Percentiles rank a stretch among this genome's conserved stretches.
These are phyloP conservation scores for Ilex asprella DNA, from an alignment of 257 asterid species.

Conservation along the genomic window DNA sequence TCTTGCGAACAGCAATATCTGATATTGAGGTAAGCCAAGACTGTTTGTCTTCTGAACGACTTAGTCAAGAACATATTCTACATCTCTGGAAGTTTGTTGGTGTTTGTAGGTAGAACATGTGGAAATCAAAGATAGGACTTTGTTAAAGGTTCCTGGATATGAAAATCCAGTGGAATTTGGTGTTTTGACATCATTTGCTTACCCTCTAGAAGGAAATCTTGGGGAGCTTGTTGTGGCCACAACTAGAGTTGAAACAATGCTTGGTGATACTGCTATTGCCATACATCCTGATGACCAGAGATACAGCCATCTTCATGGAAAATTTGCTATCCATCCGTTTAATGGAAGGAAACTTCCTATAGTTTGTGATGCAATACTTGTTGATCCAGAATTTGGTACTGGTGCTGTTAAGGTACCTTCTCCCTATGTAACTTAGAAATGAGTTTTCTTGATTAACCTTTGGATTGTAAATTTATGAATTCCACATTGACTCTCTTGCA, in stretches of 20 bases:
- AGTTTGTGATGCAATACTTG: constrained; percentile 78
- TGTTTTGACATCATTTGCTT: constrained; percentile 88
- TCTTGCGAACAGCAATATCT: constrained; percentile 87
- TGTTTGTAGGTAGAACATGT: constrained; percentile 64
- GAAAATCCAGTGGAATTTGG: constrained; percentile 83
- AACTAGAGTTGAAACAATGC: constrained; percentile 92
- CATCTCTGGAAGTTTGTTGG: constrained; percentile 16
- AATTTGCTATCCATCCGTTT: constrained; percentile 81
- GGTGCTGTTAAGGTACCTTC: constrained; percentile 88
- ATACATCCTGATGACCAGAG: constrained; percentile 83
- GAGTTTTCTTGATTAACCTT: constrained; percentile 1
- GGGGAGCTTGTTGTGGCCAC: constrained; percentile 97
- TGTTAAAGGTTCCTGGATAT: constrained; percentile 66
- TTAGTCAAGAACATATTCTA: constrained; percentile 2
- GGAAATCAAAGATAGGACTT: constrained; percentile 73
- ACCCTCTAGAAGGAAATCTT: constrained; percentile 76
- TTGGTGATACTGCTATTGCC: constrained; percentile 96
- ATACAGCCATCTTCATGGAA: constrained; percentile 80
- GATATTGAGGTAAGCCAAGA: constrained; percentile 70
- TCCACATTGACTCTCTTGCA: constrained; percentile 25
- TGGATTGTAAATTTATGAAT: constrained; percentile 18
- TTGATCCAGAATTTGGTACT: constrained; percentile 88
- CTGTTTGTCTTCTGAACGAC: constrained; percentile 8
- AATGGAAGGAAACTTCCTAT: constrained; percentile 82
- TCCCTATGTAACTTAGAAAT: constrained; percentile 10